Conservation (phyloP, 768 basidiomycete genomes). For the Podaxis carcinomalis region DNA sequence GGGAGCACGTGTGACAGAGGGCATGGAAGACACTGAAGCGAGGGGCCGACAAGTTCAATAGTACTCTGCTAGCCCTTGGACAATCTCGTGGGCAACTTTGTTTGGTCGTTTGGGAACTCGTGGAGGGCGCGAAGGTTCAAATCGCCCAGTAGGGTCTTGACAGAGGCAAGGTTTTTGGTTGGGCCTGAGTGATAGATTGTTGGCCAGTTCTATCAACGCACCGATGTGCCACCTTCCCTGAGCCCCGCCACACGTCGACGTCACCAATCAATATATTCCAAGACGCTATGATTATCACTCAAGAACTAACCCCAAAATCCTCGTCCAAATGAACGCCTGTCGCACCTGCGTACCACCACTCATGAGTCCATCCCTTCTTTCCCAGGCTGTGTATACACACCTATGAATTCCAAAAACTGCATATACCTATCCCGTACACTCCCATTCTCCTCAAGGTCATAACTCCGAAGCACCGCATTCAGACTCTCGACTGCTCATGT, state of each 20-base stretch:
- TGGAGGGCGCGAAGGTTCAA: background rate
- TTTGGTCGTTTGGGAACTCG: no score
- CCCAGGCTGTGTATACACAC: conserved; percentile 20
- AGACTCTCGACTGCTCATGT: conserved; percentile 31
- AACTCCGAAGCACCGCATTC: conserved; percentile 42
- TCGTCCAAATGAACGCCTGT: background rate
- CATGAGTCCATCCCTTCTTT: background rate
- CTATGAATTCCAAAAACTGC: conserved; percentile 54
- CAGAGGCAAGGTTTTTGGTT: background rate
- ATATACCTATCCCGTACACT: conserved; percentile 43
- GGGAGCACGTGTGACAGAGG: conserved; percentile 3
- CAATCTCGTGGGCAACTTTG: no score
- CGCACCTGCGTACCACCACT: background rate
- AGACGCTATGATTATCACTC: background rate
- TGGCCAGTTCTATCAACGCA: background rate
- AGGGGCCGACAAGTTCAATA: no score
- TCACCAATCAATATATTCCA: background rate
- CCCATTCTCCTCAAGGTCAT: conserved; percentile 40
- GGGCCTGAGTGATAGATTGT: background rate
- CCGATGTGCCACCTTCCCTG: no score
- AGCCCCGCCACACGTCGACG: background rate
- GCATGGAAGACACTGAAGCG: background rate
- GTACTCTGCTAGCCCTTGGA: no score
- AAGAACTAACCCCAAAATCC: background rate
- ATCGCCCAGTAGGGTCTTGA: background rate